A percentile compares a stretch with the other conserved stretches of the same genome.
Conservation (phyloP, 495 filamentous ascomycete genomes). For the Jackrogersella minutella region DNA sequence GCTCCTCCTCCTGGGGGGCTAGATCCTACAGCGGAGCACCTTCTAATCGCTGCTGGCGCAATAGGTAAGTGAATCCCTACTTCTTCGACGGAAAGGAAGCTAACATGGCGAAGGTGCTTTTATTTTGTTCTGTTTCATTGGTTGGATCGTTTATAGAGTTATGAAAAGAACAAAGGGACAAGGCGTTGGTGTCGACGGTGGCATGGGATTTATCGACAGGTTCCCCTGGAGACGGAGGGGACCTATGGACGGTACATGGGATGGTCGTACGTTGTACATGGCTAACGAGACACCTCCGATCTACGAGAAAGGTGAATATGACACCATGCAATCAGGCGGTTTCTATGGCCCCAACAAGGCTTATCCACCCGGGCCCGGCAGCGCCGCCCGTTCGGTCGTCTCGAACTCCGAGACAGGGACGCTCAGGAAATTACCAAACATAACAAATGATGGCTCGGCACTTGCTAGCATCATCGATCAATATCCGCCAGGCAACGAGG, state of each 20-base stretch:
- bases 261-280: slow-evolving; percentile 18
- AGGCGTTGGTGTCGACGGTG: background rate
- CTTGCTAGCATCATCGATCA: slow-evolving; percentile 13
- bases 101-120: slow-evolving; percentile 47
- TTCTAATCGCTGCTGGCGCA: slow-evolving; percentile 57
- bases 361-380: slow-evolving; percentile 15
- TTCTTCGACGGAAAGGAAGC: background rate
- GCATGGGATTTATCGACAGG: slow-evolving; percentile 26
- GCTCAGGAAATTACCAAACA: slow-evolving; percentile 6
- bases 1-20: slow-evolving; percentile 23
- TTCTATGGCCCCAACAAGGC: slow-evolving; percentile 46
- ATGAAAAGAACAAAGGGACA: slow-evolving; percentile 46
- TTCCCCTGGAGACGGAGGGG: slow-evolving; percentile 6
- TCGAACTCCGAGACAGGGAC: slow-evolving; percentile 25
- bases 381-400: slow-evolving; percentile 12
- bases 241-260: slow-evolving; percentile 7
- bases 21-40: slow-evolving; percentile 50
- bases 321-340: slow-evolving; percentile 25
- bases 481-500: slow-evolving; percentile 13
- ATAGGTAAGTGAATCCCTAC: slow-evolving; percentile 51
- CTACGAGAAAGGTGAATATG: slow-evolving; percentile 47
- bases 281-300: slow-evolving; percentile 45
- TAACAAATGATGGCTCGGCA: slow-evolving; percentile 7
- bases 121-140: slow-evolving; percentile 51
- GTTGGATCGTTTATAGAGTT: slow-evolving; percentile 49